Base-by-base conservation (phyloP, 768 basidiomycete species). In the Bullera alba region DNA sequence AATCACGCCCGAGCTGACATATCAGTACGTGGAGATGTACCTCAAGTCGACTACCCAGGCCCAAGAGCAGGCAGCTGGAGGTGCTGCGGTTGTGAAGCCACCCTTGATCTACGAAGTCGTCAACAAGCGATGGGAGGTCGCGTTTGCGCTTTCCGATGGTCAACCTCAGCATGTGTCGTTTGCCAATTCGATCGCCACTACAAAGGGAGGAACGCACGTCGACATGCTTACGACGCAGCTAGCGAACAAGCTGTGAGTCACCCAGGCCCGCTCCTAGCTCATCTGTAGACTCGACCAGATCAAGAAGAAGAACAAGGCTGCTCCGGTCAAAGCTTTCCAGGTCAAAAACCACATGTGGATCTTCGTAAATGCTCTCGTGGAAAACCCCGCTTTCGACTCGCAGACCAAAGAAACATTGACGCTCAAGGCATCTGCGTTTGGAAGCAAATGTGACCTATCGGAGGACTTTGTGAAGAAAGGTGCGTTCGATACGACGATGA, bases 341-440 rank as follows among this genome's bases (percentile, higher is more conserved):
- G 84, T 97, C 75, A 93, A 89, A 78, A 91, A 85, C 64, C 92
- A 99, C 69, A 90, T 99, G 83, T 92, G 88, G 89, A 79, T 99
- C 47, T 99, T 97, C 65, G 83, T 99, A 67, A 97, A 96, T 64
- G 83, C 88, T 14, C 77, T 95, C 53, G 84, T 99, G 58, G 92
- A 93, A 75, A 99, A 99, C 67, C 93, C 95, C 7, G 88, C 90
- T 0, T 99, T 99, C 74, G 93, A 99, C 78, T 91, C 88, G 78
- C 95, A 99, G 73, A 96, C 95, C 30, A 99, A 99, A 76, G 95
- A 99, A 72, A 86, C 83, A 3, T 75, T 99, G 58, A 97, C 92
- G 1, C 75, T 96, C 38, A 83, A 84, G 2, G 76, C 84, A 17
- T 83, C 82, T 26, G 93, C 93, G 73, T 99, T 97, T 66, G 76